Percentiles rank a stretch among this genome's conserved stretches.
These are phyloP conservation scores for Cyamopsis tetragonoloba DNA, from an alignment of 306 rosid genomes.

Conservation along the genomic window DNA sequence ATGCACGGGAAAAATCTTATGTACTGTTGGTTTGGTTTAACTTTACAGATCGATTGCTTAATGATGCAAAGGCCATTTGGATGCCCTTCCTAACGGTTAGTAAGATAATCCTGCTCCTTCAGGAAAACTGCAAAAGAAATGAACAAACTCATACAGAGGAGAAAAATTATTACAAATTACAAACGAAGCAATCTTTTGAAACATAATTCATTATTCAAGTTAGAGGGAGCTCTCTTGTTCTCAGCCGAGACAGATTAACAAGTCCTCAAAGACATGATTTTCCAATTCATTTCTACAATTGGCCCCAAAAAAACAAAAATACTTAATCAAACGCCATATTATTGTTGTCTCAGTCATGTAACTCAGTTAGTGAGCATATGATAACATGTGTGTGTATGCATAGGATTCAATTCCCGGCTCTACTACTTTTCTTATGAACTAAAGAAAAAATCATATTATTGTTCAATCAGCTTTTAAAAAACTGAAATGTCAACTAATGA, in stretches of 20 bases:
- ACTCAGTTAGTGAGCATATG: too few species aligned
- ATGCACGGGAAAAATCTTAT: background rate
- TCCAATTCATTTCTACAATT: too few species aligned
- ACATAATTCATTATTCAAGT: background rate
- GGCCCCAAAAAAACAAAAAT: too few species aligned
- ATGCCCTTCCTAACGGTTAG: too few species aligned
- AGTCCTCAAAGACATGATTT: background rate
- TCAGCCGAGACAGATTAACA: background rate
- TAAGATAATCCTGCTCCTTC: too few species aligned
- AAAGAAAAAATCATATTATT: too few species aligned
- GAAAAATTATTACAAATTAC: background rate
- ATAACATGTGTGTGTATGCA: too few species aligned
- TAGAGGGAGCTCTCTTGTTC: background rate
- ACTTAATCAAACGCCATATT: too few species aligned
- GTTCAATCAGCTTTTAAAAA: background rate
- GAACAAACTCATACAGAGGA: too few species aligned
- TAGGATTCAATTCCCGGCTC: too few species aligned
- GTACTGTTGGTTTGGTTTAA: background rate
- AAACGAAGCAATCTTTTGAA: background rate
- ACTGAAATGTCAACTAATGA: background rate
- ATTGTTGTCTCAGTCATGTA: too few species aligned
- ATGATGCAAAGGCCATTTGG: background rate
- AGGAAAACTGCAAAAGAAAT: background rate
- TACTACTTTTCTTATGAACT: too few species aligned
- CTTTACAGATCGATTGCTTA: background rate